These are phyloP conservation scores for Eucalyptus marginata DNA, from an alignment of 345 rosid genomes.

Conservation along the genomic window DNA sequence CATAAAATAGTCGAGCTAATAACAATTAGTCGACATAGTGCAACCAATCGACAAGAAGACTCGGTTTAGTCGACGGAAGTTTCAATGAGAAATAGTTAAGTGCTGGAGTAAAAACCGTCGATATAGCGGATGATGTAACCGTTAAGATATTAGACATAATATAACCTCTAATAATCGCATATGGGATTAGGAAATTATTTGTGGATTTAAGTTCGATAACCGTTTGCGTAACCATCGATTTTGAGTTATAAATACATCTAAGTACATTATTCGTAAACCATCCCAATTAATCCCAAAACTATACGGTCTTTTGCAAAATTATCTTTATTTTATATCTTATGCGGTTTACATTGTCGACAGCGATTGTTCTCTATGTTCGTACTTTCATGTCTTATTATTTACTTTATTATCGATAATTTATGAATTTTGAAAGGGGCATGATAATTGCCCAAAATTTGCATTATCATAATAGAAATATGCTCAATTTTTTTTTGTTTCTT, in stretches of 20 bases:
- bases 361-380: not conserved
- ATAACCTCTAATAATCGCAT: not conserved
- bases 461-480: too few relatives aligned
- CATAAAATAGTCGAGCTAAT: not conserved
- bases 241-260: not conserved
- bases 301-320: not conserved
- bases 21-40: not conserved
- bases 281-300: not conserved
- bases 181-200: not conserved
- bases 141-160: not conserved
- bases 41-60: not conserved
- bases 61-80: not conserved
- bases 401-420: too few relatives aligned
- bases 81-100: not conserved
- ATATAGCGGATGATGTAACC: not conserved
- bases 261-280: not conserved
- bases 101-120: not conserved
- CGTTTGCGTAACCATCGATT: not conserved
- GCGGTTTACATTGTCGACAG: rapidly evolving
- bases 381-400: not conserved
- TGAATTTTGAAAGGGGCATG: too few relatives aligned
- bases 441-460: too few relatives aligned
- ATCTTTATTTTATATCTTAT: not conserved
- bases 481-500: too few relatives aligned
- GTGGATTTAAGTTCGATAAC: not conserved